phyloP scores from a whole-genome alignment of 371 early-diverging fungal genomes.

The Blakeslea trispora region DNA sequence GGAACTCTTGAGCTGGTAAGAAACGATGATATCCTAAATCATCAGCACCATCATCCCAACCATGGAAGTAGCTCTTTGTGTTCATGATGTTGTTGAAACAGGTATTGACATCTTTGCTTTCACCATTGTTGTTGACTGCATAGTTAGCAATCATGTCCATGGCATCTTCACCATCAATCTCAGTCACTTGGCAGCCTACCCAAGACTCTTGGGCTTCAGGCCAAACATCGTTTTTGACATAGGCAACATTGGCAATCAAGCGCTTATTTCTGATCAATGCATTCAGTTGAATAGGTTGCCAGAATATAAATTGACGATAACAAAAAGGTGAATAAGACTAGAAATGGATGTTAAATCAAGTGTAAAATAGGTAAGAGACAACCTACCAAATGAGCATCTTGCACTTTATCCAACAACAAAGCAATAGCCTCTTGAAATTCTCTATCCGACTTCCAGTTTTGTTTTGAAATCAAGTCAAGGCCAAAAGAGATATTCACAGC shows the following conservation, averaged over 20 bases:
- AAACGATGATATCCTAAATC: constrained; percentile 58
- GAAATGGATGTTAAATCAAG: background rate
- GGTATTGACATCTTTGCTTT: constrained; percentile 55
- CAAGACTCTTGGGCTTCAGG: constrained; percentile 48
- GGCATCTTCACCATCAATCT: constrained; percentile 49
- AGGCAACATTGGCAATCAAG: constrained; percentile 50
- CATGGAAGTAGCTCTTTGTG: constrained; percentile 55
- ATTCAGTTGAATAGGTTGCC: constrained; percentile 57
- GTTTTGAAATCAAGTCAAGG: constrained; percentile 43
- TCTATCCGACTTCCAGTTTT: constrained; percentile 49
- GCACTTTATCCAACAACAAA: constrained; percentile 49
- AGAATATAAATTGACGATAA: constrained; percentile 54
- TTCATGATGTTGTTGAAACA: constrained; percentile 58
- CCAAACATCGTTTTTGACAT: constrained; percentile 53
- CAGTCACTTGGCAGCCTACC: constrained; percentile 51
- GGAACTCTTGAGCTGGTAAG: constrained; percentile 52
- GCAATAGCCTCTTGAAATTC: constrained; percentile 54
- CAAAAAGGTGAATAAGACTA: constrained; percentile 54
- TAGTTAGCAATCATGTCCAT: constrained; percentile 55
- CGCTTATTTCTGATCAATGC: constrained; percentile 42
- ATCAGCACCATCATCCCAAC: constrained; percentile 59
- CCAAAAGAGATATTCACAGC: constrained; percentile 48
- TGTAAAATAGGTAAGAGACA: background rate
- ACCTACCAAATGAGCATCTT: constrained; percentile 52
- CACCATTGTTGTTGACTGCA: constrained; percentile 58